Base-by-base conservation (phyloP, 2,329 filamentous ascomycete species). In the Cadophora gregata region DNA sequence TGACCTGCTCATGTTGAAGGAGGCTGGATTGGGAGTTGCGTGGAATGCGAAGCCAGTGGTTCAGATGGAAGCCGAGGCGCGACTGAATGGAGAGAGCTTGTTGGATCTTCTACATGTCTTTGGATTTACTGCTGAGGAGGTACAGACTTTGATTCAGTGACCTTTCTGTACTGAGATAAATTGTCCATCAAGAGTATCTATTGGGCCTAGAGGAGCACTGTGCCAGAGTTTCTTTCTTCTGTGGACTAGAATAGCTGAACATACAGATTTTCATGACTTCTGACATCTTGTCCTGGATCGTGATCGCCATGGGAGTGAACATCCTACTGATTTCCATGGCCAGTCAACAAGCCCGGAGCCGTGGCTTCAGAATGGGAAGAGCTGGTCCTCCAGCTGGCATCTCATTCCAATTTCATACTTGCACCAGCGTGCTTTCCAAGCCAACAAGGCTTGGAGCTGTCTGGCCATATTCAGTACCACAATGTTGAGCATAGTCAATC, bases 11-110 rank as follows among this genome's bases (percentile, higher is more conserved):
- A 96, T 96, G 92, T 88, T 96, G 83, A 84, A 83, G 9, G 85
- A 86, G 58, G 92, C 92, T 0, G 91, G 91, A 0, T 79, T 95
- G 45, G 93, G 92, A 24, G 88, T 96, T 3, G 92, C 92, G 1
- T 94, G 93, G 84, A 92, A 94, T 75, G 93, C 92, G 10, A 96
- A 96, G 82, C 91, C 92, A 1, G 84, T 88, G 66, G 92, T 96
- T 64, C 93, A 96, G 80, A 86, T 90, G 81, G 87, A 91, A 77
- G 92, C 92, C 1, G 87, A 88, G 31, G 88, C 89, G 16, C 83
- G 90, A 50, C 78, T 96, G 68, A 96, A 96, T 75, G 86, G 88
- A 25, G 83, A 87, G 68, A 91, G 84, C 70, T 79, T 96, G 76
- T 77, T 90, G 73, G 91, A 95, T 76, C 78, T 96, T 70, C 80